Evolutionary conservation across 2,329 filamentous ascomycete genomes (phyloP), one percentile per base, ranked within the genome.

Genomic region (Xylariaceae sp.): DNA sequence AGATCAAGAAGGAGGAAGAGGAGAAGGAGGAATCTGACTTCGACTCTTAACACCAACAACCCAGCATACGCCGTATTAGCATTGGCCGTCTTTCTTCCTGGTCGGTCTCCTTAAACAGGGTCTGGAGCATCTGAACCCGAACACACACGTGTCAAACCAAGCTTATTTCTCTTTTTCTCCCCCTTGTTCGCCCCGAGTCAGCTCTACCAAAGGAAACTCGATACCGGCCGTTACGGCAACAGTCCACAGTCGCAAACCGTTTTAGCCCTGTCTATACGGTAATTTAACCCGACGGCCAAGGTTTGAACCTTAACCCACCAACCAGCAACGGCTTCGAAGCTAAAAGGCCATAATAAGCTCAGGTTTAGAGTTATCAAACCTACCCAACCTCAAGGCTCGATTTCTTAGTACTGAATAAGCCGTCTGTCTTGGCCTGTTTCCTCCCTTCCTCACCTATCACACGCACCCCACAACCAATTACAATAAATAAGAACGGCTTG

Each of bases 101-200:
- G 14, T 4, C 32, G 32, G 20, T 45, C 32, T 53, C 44, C 26
- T 21, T 41, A 46, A n/a, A 40, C 54, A 50, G 50, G 52, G 55
- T 40, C 46, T 47, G 9, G 40, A 23, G 45, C 20, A 51, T 48
- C 14, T 26, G 57, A 49, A 49, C 52, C 44, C 46, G 49, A 56
- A 21, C 32, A 40, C 55, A 58, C 58, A 61, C 59, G 52, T 61
- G 59, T 56, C 53, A 50, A 56, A 56, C 52, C 56, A 61, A 52
- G 51, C 54, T 60, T 60, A 54, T 57, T 21, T 44, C 7, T 14
- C 16, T 44, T 16, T 50, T 52, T 45, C 49, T 56, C 40, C 12
- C 12, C 3, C 7, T 37, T 16, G 6, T 16, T 37, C 9, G 3
- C 14, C 32, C 45, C 40, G 51, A 20, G 50, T 54, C 57, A 57